A percentile compares a stretch with the other conserved stretches of the same genome.
phyloP scores from a whole-genome alignment of 805 yeast genomes.

The Candida methanosorbosa region DNA sequence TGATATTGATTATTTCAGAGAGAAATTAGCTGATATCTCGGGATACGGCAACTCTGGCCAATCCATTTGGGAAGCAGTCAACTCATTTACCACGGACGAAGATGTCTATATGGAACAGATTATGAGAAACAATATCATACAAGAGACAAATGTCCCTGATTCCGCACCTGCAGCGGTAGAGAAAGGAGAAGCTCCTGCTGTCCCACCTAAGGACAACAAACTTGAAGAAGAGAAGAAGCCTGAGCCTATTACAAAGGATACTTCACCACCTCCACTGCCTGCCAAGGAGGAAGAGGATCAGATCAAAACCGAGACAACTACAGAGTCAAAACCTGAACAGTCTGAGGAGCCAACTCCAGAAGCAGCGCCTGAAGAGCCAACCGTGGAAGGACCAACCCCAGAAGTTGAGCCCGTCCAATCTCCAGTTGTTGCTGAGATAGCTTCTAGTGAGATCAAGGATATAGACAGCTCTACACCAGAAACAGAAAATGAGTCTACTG shows the following conservation, averaged over 20 bases:
- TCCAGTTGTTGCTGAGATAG: no score
- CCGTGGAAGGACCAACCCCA: background rate
- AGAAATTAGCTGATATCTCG: constrained; percentile 46
- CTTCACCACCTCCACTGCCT: no score
- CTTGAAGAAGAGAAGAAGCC: background rate
- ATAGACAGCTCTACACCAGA: no score
- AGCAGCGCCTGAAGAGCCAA: background rate
- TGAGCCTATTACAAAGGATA: no score
- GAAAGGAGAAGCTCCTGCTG: background rate
- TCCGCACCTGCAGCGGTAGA: no score
- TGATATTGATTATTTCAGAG: constrained; percentile 58
- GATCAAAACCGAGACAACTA: background rate
- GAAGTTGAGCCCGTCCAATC: no score
- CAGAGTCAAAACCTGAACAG: background rate
- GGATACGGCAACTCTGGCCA: constrained; percentile 59
- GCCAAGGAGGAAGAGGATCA: no score
- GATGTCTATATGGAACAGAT: constrained; percentile 37
- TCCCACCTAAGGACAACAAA: no score
- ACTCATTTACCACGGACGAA: constrained; percentile 40
- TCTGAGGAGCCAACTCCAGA: background rate
- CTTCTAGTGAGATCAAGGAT: no score
- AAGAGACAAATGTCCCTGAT: background rate
- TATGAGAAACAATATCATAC: constrained; percentile 31
- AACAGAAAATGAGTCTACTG: no score
- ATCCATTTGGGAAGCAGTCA: constrained; percentile 52